Evolutionary conservation across 805 yeast genomes (phyloP), one percentile per base, ranked within the genome.

Genomic region (Maudiozyma turicensis): DNA sequence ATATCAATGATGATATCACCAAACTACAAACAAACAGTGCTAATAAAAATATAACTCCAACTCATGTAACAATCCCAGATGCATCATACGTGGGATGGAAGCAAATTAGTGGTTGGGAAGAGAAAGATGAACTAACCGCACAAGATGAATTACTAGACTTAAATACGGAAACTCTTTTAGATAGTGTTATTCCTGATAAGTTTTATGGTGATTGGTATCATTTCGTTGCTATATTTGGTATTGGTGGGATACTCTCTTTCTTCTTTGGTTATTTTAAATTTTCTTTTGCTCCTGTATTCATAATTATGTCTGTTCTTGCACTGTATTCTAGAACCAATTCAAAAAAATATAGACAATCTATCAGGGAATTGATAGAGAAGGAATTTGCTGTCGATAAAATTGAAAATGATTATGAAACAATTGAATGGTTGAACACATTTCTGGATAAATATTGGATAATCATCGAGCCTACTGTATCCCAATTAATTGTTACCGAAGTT

Each of bases 151-250:
- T 80, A 48, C 75, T 76, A 54, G 95, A 86, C 60, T 70, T 87
- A 55, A 74, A 82, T 20, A 74, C 78, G 14, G 80, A 87, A 14
- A 86, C 96, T 0, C 60, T 85, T 40, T 69, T 89, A 50, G 96
- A 88, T 59, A 73, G 78, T 50, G 78, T 82, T 58, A 69, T 91
- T 47, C 91, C 93, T 9, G 82, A 86, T 28, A 72, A 69, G 44
- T 77, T 79, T n/a, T 86, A 84, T 58, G 98, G 98, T 46, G 96
- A 93, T 60, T 93, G 98, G 98, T 93, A 82, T 64, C 97, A 91
- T 65, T 82, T 83, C 47, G 82, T 82, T n/a, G 95, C 77, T 0
- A 73, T 81, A 32, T 70, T 87, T 50, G 70, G 82, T 30, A 64
- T 75, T 15, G 86, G 84, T 6, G 87, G 84, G 0, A 63, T 84